Base-by-base conservation (phyloP, 2,329 filamentous ascomycete species). In the Phialemoniopsis sp. region DNA sequence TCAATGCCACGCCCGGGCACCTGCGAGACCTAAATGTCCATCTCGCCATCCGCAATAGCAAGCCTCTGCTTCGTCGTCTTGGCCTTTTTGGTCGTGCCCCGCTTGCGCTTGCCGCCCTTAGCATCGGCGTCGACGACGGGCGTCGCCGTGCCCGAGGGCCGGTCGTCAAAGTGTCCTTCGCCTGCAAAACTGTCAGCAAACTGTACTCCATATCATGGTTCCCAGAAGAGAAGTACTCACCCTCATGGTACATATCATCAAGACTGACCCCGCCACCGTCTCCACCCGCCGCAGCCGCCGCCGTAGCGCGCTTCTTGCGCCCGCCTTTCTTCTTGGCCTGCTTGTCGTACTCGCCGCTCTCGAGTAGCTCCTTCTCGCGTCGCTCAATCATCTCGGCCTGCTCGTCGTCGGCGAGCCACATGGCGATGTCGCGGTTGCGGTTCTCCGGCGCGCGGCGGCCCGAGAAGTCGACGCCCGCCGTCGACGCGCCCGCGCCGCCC, bases 171-270 rank as follows among this genome's bases (percentile, higher is more conserved):
- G 60, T 95, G 82, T 44, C 93, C 93, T 73, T 98, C 93, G 54
- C 91, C 91, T 97, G 56, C 38, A 45, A 32, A 32, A 36, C 31
- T 3, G 53, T 74, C 58, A 67, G 59, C 46, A 47, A 18, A 37
- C 18, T 14, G n/a, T 8, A 34, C n/a, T n/a, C n/a, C 26, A n/a
- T n/a, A 14, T 29, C 26, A 26, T 5, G 41, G 30, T 42, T 29
- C 29, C 37, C 16, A 39, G 16, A 28, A 39, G 32, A 21, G n/a
- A 26, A 26, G 6, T 2, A 68, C 87, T 82, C 63, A 95, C 93
- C 93, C 76, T 98, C 93, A 61, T 98, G 93, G 67, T 98, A 98
- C 87, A 98, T 89, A 58, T 96, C 91, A 61, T 97, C 93, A 63
- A 97, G 68, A 55, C 85, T 91, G 53, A 78, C 77, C 29, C 55